These are phyloP conservation scores for Linnemannia elongata DNA, from an alignment of 192 early-diverging fungal species.

Conservation along the genomic window DNA sequence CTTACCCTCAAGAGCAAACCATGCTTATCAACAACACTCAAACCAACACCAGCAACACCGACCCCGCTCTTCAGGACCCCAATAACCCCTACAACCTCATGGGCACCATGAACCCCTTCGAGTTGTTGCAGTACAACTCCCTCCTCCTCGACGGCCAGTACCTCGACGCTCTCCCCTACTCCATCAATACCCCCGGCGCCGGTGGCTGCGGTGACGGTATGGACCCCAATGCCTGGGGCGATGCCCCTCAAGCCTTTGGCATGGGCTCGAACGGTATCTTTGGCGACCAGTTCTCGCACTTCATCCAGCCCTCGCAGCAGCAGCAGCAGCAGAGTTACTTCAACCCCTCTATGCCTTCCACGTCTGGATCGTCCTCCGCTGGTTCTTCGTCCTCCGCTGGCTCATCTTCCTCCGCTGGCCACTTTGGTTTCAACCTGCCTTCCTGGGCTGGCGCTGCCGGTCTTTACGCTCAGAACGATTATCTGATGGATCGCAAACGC, in stretches of 20 bases:
- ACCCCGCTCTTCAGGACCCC: conserved; percentile 17
- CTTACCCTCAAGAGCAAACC: conserved; percentile 10
- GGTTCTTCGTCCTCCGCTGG: conserved; percentile 26
- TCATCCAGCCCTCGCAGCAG: conserved; percentile 27
- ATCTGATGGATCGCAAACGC: conserved; percentile 46
- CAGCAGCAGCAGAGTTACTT: conserved; percentile 38
- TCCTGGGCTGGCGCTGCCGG: conserved; percentile 23
- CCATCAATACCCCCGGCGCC: conserved; percentile 26
- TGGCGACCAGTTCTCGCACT: conserved; percentile 30
- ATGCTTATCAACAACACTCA: conserved; percentile 11
- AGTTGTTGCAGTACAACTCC: conserved; percentile 52
- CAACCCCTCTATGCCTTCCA: conserved; percentile 13
- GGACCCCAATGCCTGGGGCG: conserved; percentile 29
- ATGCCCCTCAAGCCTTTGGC: conserved; percentile 31
- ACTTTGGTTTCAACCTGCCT: conserved; percentile 18
- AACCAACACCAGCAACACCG: not conserved
- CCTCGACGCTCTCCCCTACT: conserved; percentile 35
- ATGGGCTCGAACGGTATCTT: conserved; percentile 8
- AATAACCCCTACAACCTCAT: conserved; percentile 25
- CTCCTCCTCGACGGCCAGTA: conserved; percentile 38
- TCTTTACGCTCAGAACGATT: conserved; percentile 29
- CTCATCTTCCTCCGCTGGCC: conserved; percentile 7
- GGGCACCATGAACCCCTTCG: conserved; percentile 39
- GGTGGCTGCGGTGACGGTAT: conserved; percentile 25
- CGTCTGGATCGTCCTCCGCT: conserved; percentile 26